Percentiles rank a stretch among this genome's conserved stretches.
Conservation (phyloP, 1,284 basidiomycete species). For the Ustilago cynodontis region DNA sequence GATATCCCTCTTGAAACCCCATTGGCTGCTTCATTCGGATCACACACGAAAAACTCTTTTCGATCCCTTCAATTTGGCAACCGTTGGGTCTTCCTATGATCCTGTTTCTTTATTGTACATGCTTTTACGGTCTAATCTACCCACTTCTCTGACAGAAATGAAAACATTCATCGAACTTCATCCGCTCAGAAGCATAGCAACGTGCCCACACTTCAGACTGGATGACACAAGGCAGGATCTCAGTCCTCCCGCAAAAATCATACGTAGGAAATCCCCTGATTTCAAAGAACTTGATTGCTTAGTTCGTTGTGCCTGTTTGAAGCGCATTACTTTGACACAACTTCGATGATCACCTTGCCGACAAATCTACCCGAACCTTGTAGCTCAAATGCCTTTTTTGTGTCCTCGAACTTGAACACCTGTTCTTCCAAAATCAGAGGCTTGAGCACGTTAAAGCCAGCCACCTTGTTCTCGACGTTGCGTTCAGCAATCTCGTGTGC, state of each 20-base stretch:
- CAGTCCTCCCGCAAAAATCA: no score
- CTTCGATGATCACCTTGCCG: conserved; percentile 49
- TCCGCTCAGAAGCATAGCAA: neutral
- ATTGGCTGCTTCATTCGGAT: neutral
- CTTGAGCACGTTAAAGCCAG: conserved; percentile 19
- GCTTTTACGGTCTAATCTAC: conserved; percentile 4
- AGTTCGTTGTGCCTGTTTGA: neutral
- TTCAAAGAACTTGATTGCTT: no score
- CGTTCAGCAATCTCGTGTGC: conserved; percentile 26
- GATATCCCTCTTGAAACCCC: neutral
- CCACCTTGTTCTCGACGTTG: conserved; percentile 2
- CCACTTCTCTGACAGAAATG: conserved; percentile 3
- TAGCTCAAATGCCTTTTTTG: conserved; percentile 38
- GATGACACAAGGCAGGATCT: no score
- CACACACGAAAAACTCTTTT: neutral
- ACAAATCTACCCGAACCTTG: conserved; percentile 36
- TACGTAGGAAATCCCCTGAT: no score
- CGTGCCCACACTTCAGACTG: no score
- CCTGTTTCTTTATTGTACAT: conserved; percentile 18
- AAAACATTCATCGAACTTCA: neutral
- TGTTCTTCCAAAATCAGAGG: conserved; percentile 27
- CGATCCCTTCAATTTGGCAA: conserved; percentile 7
- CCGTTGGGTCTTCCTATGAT: neutral
- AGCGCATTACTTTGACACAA: conserved; percentile 4
- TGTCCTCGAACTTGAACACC: conserved; percentile 35